These are phyloP conservation scores for Persicaria tinctoria DNA, from an alignment of 148 eudicot genomes.

Conservation along the genomic window DNA sequence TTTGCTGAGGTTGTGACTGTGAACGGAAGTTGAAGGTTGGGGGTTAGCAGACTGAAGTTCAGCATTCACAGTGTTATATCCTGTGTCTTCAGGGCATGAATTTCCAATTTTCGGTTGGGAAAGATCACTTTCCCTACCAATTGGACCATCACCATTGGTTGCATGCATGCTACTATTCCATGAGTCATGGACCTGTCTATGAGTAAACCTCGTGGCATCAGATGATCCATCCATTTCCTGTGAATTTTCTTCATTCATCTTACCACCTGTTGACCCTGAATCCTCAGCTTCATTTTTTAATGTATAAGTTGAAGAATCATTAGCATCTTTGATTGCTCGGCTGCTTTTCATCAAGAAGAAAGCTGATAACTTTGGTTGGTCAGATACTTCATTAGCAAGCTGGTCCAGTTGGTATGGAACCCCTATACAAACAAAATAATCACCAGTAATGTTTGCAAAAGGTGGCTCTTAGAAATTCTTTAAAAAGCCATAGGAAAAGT, in stretches of 20 bases:
- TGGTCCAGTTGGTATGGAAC: constrained; percentile 83
- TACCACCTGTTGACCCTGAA: constrained; percentile 25
- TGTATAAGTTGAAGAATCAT: constrained; percentile 22
- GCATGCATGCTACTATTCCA: constrained; percentile 16
- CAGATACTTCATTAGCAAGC: constrained; percentile 40
- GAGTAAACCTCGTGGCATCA: constrained; percentile 25
- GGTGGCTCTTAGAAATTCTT: neutral
- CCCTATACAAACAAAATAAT: constrained; percentile 40
- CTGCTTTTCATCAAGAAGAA: constrained; percentile 49
- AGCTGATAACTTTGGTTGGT: constrained; percentile 72
- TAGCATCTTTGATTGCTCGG: constrained; percentile 22
- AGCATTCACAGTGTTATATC: constrained; percentile 18
- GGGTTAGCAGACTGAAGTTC: constrained; percentile 18
- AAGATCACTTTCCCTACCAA: constrained; percentile 20
- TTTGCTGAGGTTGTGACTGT: constrained; percentile 21
- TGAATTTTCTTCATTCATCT: constrained; percentile 20
- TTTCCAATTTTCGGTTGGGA: constrained; percentile 26
- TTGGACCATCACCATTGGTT: constrained; percentile 23
- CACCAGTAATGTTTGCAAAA: neutral
- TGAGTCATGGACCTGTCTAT: constrained; percentile 18
- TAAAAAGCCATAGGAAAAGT: neutral
- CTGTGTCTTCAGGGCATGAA: constrained; percentile 17
- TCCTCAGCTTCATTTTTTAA: constrained; percentile 27
- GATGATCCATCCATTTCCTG: constrained; percentile 24
- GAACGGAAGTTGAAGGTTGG: constrained; percentile 35